phyloP scores from a whole-genome alignment of 2,329 filamentous ascomycete species.

The Sclerotinia spermophila region DNA sequence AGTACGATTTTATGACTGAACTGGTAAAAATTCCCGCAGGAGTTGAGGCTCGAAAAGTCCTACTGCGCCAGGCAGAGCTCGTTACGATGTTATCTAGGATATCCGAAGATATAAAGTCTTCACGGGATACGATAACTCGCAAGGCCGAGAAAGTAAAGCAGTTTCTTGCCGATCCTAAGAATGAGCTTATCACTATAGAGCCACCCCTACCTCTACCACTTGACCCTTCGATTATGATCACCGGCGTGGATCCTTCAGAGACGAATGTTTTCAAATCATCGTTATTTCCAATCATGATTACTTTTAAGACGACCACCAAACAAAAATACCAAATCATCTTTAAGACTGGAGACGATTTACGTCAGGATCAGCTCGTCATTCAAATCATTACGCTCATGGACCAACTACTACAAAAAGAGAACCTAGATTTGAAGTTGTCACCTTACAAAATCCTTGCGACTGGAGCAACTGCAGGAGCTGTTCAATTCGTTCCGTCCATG shows the following conservation, averaged over 20 bases:
- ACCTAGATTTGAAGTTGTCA: conserved; percentile 88
- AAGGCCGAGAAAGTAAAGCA: conserved; percentile 84
- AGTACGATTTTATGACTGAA: conserved; percentile 93
- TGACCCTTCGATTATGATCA: conserved; percentile 77
- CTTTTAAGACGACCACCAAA: conserved; percentile 77
- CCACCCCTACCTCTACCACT: conserved; percentile 83
- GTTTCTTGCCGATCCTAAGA: conserved; percentile 81
- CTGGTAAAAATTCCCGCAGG: conserved; percentile 70
- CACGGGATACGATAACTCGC: conserved; percentile 65
- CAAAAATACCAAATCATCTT: conserved; percentile 89
- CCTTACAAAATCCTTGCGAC: conserved; percentile 97
- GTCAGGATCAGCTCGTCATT: conserved; percentile 95
- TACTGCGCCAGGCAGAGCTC: conserved; percentile 85
- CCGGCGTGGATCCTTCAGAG: conserved; percentile 77
- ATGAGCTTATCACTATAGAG: conserved; percentile 79
- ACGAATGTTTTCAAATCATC: conserved; percentile 95
- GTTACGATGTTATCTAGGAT: conserved; percentile 84
- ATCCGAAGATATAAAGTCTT: conserved; percentile 80
- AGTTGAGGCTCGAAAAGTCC: conserved; percentile 66
- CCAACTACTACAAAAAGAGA: conserved; percentile 89
- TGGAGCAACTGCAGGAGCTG: conserved; percentile 80
- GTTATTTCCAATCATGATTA: conserved; percentile 83
- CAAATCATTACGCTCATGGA: conserved; percentile 99
- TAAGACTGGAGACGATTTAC: conserved; percentile 93
- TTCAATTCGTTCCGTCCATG: conserved; percentile 88